Base-by-base conservation (phyloP, 192 early-diverging fungal genomes). In the Glomus cerebriforme region DNA sequence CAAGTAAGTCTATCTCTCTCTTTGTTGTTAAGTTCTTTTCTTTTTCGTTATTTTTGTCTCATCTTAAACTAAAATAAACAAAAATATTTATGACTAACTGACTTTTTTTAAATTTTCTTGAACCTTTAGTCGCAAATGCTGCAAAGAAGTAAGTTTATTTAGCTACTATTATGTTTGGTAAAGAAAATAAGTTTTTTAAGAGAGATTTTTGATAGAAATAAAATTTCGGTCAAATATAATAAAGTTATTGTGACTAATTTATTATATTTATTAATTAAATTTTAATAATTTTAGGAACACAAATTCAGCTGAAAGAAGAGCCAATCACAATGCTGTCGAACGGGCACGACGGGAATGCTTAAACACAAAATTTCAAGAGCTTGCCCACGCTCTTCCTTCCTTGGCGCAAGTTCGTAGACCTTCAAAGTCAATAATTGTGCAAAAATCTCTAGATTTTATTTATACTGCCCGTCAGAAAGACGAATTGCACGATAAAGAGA, bases 281-380 rank as follows among this genome's bases (percentile, higher is more conserved):
- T 39, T 63, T 43, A 43, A 43, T 12, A 43, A 43, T 43, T 43
- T 43, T 22, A 78, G 76, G 86, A 87, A 73, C 72, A 86, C 76
- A 12, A 78, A 78, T 39, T 78, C 76, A 79, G 85, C 84, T 22
- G 91, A 94, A 80, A 89, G 89, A 68, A 89, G 94, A 62, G 91
- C 92, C 13, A 91, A 89, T 39, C 94, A 95, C 82, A 95, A 95
- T 71, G 93, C 93, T 32, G 88, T 93, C 62, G 94, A 95, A 81
- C 85, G 94, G 15, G 93, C 93, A 76, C 84, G 94, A 78, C 91
- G 94, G 31, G 94, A 95, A 85, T 89, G 85, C 22, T 87, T 95
- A 43, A 95, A 95, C 81, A 86, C 83, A 26, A 91, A 93, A 82
- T 95, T 95, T 82, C 93, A 93, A 82, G 92, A 95, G 54, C 82